These are phyloP conservation scores for Exophiala spinifera DNA, from an alignment of 2,329 filamentous ascomycete species.

Conservation along the genomic window DNA sequence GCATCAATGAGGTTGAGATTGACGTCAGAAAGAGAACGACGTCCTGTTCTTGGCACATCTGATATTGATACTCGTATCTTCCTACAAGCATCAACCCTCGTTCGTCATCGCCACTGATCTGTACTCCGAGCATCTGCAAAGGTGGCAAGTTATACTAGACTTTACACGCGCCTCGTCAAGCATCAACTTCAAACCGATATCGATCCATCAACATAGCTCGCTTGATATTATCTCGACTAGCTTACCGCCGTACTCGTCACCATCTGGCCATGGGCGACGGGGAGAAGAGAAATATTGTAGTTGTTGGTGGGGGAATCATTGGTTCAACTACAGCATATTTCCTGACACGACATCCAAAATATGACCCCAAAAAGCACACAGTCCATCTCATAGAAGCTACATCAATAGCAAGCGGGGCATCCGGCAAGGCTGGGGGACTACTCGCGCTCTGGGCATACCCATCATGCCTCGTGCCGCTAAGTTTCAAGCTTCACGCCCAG, in stretches of 20 bases:
- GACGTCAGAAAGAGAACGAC: no score
- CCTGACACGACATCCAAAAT: constrained; percentile 79
- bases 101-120: no score
- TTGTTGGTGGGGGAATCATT: constrained; percentile 78
- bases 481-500: constrained; percentile 77
- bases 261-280: constrained; percentile 4
- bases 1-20: no score
- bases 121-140: no score
- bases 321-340: constrained; percentile 90
- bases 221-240: not conserved
- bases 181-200: no score
- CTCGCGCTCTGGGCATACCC: constrained; percentile 92
- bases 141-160: no score
- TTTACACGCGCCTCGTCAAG: no score
- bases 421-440: constrained; percentile 89
- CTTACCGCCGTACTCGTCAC: not conserved
- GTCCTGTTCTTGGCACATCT: no score
- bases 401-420: constrained; percentile 82
- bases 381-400: constrained; percentile 86
- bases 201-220: not conserved
- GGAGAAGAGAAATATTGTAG: constrained; percentile 30
- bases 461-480: constrained; percentile 74
- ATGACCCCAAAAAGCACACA: constrained; percentile 68
- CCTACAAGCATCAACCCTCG: no score
- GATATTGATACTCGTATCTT: no score